phyloP scores from a whole-genome alignment of 352 stramenopile genomes.

The Phytophthora hibernalis region DNA sequence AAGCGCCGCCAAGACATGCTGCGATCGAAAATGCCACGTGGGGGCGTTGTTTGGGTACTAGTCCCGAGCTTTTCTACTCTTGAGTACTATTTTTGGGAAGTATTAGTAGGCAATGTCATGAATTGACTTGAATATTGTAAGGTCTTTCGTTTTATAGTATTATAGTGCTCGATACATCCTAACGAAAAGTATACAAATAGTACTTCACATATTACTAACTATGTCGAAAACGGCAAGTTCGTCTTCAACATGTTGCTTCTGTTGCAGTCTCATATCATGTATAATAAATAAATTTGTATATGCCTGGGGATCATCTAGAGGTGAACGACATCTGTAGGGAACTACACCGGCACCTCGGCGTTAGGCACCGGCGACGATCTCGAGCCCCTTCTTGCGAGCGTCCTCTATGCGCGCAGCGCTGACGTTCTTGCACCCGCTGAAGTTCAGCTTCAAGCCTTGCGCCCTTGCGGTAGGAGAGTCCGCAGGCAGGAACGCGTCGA shows the following conservation, averaged over 20 bases:
- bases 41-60: too few relatives aligned
- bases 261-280: too few relatives aligned
- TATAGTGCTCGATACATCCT: too few relatives aligned
- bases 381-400: constrained; percentile 42
- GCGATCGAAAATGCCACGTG: constrained; percentile 34
- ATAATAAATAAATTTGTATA: constrained; percentile 38
- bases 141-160: too few relatives aligned
- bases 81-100: too few relatives aligned
- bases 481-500: constrained; percentile 58
- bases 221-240: too few relatives aligned
- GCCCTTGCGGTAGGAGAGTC: constrained; percentile 13
- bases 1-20: constrained; percentile 78
- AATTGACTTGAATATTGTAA: too few relatives aligned
- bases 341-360: constrained; percentile 15
- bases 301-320: constrained; percentile 29
- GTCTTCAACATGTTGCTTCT: too few relatives aligned
- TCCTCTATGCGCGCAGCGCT: constrained; percentile 41
- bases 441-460: constrained; percentile 49
- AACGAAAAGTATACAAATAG: too few relatives aligned
- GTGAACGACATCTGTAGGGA: neutral
- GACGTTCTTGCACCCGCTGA: constrained; percentile 81
- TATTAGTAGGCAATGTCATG: too few relatives aligned
- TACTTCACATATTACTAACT: too few relatives aligned
- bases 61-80: too few relatives aligned
- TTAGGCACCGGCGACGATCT: constrained; percentile 39